A percentile compares a stretch with the other conserved stretches of the same genome.
phyloP scores from a whole-genome alignment of 371 early-diverging fungal genomes.

The Lichtheimia ramosa region DNA sequence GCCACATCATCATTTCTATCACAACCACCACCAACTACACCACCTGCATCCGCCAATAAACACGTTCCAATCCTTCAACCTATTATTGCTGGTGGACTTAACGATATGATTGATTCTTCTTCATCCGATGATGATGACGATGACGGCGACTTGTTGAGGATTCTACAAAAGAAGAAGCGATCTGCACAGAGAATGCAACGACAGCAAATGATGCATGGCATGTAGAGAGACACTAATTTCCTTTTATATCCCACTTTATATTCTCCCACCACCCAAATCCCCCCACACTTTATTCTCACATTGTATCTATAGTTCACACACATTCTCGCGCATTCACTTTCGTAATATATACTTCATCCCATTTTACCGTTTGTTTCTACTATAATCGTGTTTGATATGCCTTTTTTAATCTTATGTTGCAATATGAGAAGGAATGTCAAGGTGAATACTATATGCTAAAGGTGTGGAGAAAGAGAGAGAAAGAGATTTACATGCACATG shows the following conservation, averaged over 20 bases:
- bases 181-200: constrained; percentile 14
- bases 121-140: constrained; percentile 27
- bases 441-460: too few relatives aligned
- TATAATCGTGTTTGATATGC: too few relatives aligned
- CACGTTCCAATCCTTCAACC: constrained; percentile 3
- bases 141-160: constrained; percentile 24
- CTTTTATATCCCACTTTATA: background rate
- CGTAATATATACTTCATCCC: too few relatives aligned
- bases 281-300: too few relatives aligned
- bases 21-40: background rate
- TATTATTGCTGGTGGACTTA: background rate
- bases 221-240: background rate
- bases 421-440: too few relatives aligned
- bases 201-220: constrained; percentile 1
- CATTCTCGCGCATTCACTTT: too few relatives aligned
- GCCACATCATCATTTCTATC: background rate
- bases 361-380: too few relatives aligned
- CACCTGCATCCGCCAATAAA: background rate
- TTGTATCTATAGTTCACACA: too few relatives aligned
- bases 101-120: constrained; percentile 4
- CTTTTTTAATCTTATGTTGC: too few relatives aligned
- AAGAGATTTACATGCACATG: too few relatives aligned
- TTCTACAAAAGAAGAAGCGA: constrained; percentile 26
- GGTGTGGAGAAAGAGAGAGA: too few relatives aligned
- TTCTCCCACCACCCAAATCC: too few relatives aligned